Evolutionary conservation across 2,329 filamentous ascomycete genomes (phyloP).

Genomic region (Aschersonia sp.): DNA sequence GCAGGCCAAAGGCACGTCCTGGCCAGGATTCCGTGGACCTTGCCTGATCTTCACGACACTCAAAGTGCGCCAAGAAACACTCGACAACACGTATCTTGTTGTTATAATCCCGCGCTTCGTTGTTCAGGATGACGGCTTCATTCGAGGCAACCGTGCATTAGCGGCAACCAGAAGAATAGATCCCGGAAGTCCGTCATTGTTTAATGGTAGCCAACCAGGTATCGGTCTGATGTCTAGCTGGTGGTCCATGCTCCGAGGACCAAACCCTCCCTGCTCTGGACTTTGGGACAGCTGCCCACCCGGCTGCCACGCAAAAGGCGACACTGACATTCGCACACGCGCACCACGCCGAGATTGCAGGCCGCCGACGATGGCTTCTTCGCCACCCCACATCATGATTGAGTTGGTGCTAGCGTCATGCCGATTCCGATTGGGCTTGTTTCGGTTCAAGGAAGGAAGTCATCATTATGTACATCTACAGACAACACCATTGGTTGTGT

Average conservation of each 20-base stretch:
- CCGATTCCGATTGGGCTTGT: too few species aligned
- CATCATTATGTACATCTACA: too few species aligned
- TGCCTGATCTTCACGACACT: too few species aligned
- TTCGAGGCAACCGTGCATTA: constrained; percentile 15
- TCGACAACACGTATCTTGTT: too few species aligned
- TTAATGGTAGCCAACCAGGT: constrained; percentile 14
- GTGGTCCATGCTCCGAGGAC: neutral
- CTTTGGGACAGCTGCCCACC: neutral
- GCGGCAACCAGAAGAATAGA: constrained; percentile 17
- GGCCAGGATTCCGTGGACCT: too few species aligned
- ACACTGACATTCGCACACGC: neutral
- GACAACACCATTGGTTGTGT: too few species aligned
- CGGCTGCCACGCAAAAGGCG: neutral
- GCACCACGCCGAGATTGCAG: neutral
- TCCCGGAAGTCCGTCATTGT: constrained; percentile 13
- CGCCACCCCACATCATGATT: neutral
- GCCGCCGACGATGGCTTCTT: neutral
- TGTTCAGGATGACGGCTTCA: neutral
- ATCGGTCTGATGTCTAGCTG: neutral
- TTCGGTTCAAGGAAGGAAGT: too few species aligned
- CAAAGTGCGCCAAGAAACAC: too few species aligned
- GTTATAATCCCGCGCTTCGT: too few species aligned
- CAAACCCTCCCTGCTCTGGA: neutral
- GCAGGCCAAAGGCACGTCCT: too few species aligned
- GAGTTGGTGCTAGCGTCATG: too few species aligned